These are phyloP conservation scores for Aspergillus bertholletiae DNA, from an alignment of 495 filamentous ascomycete species.

Conservation along the genomic window DNA sequence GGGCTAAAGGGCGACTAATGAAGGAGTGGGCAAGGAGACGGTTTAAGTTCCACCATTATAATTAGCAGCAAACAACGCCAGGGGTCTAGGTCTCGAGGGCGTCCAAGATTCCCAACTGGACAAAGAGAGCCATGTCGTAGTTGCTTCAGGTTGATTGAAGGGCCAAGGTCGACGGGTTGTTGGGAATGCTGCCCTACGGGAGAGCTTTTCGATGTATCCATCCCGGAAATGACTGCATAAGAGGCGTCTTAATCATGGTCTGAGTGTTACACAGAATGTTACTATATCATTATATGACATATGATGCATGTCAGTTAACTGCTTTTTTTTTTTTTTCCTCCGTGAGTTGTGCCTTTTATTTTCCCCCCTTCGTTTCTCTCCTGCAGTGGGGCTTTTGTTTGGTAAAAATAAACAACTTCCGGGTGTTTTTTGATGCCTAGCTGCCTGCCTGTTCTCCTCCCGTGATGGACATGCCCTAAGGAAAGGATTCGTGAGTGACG, in stretches of 20 bases:
- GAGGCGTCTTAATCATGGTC: neutral
- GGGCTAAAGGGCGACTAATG: neutral
- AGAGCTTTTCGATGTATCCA: neutral
- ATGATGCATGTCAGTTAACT: neutral
- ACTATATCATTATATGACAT: neutral
- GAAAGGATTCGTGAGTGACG: neutral
- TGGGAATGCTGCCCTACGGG: neutral
- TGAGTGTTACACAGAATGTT: neutral
- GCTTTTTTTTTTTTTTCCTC: neutral
- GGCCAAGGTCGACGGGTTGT: neutral
- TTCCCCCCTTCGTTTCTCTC: neutral
- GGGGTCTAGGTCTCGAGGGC: neutral
- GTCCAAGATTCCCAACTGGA: neutral
- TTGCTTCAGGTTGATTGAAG: neutral
- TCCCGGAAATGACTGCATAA: neutral
- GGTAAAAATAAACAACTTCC: no score
- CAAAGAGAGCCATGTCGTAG: neutral
- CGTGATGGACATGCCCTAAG: neutral
- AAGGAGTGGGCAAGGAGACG: neutral
- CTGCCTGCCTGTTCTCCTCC: no score
- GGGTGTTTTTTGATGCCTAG: no score
- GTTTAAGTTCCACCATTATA: neutral
- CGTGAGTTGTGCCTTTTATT: neutral
- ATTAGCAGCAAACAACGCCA: neutral
- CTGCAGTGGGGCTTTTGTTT: no score